phyloP scores from a whole-genome alignment of 306 rosid species.

The Geum urbanum region DNA sequence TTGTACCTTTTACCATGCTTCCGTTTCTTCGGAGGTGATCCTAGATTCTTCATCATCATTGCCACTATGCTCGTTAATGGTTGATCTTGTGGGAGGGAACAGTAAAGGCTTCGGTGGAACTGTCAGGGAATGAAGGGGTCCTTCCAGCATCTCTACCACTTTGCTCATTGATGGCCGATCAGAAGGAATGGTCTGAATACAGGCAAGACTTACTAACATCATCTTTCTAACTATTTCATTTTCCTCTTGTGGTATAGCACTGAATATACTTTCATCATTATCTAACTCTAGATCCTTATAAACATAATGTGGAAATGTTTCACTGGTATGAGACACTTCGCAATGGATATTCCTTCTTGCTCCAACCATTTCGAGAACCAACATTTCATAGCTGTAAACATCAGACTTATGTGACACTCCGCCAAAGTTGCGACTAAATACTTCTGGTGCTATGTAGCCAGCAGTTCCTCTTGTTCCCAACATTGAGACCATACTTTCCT shows the following conservation, averaged over 20 bases:
- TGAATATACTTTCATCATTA: not conserved
- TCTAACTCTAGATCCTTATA: not conserved
- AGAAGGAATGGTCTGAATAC: conserved; percentile 33
- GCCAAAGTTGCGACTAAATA: conserved; percentile 8
- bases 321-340: not conserved
- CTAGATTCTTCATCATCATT: not conserved
- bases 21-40: not conserved
- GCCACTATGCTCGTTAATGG: not conserved
- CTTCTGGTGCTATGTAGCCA: conserved; percentile 20
- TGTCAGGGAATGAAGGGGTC: conserved; percentile 12
- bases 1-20: not conserved
- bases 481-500: conserved; percentile 10
- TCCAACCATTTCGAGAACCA: conserved; percentile 18
- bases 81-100: conserved; percentile 16
- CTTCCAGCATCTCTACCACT: conserved; percentile 43
- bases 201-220: conserved; percentile 33
- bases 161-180: conserved; percentile 37
- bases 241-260: conserved; percentile 15
- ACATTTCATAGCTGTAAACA: conserved; percentile 22
- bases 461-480: not conserved
- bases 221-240: conserved; percentile 30
- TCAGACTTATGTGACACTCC: conserved; percentile 20
- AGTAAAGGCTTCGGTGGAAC: conserved; percentile 39
- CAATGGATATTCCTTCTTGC: not conserved
- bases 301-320: not conserved